These are phyloP conservation scores for Mitragyna speciosa DNA, from an alignment of 257 asterid species.

Conservation along the genomic window DNA sequence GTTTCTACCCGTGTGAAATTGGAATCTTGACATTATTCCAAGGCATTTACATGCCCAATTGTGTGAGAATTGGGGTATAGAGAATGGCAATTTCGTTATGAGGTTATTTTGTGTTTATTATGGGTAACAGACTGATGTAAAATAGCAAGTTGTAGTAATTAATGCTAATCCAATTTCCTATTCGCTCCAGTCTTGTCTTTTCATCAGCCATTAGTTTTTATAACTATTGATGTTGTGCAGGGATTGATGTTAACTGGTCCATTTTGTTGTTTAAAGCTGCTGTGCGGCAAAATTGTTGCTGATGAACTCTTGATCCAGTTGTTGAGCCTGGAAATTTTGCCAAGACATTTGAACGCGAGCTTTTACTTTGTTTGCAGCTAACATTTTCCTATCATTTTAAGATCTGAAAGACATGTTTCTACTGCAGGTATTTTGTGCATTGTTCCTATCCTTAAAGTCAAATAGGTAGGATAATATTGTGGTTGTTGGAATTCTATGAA, in stretches of 20 bases:
- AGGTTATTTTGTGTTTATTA: too few species aligned
- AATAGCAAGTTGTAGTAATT: background rate
- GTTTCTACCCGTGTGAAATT: too few species aligned
- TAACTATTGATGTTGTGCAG: background rate
- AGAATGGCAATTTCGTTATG: background rate
- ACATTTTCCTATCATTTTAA: background rate
- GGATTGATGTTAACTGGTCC: background rate
- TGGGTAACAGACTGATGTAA: background rate
- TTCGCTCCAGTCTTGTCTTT: background rate
- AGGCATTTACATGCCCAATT: background rate
- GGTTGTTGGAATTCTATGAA: background rate
- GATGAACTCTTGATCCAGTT: background rate
- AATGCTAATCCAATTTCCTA: background rate
- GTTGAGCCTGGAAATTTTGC: background rate
- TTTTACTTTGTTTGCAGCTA: too few species aligned
- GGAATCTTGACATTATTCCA: background rate
- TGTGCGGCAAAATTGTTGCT: background rate
- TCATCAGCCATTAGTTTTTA: background rate
- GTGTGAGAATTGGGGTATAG: background rate
- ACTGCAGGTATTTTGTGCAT: background rate
- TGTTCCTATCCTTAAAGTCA: too few species aligned
- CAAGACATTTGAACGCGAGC: too few species aligned
- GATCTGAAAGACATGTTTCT: background rate
- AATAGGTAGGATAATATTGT: background rate
- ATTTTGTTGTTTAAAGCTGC: background rate